Evolutionary conservation across 257 asterid species (phyloP), one percentile per base, ranked within the genome.

Genomic region (Solanum chilense): DNA sequence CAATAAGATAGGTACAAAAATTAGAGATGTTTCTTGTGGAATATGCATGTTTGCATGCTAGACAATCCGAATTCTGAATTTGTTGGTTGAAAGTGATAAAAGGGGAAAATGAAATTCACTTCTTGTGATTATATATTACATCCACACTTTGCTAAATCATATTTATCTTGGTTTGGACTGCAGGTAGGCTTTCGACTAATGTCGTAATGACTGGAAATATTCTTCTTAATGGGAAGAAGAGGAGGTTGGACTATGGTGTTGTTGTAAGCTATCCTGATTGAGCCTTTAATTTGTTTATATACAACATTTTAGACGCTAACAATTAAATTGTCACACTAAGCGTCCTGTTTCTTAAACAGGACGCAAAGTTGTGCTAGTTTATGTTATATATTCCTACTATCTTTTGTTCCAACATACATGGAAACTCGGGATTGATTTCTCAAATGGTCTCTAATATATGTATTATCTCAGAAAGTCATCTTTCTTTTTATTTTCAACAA

Each of bases 181-280:
- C 98, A 96, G 99, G 99, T 83, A 92, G 99, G 87, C 90, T 96
- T 76, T 92, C 99, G 60, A 92, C 91, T 69, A 97, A 96, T 88
- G 96, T 95, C 20, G 95, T 92, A 78, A 97, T 97, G 99, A 92
- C 96, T 2, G 99, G 99, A 90, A 90, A 92, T 87, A 87, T 97
- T 86, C 96, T 97, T 85, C 96, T 96, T 25, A 97, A 97, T 12
- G 99, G 99, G 41, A 93, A 93, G 95, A 97, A 96, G 91, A 90
- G 90, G 60, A 91, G 93, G 84, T 91, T 95, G 44, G 96, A 93
- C 89, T 95, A 93, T 52, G 99, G 99, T 33, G 94, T 88, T 69
- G 96, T 96, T 80, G 99, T 97, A 91, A 95, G 99, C 90, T 23
- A 45, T 52, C 86, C 85, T n/a, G 33, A 29, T 21, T 47, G 9